phyloP scores from a whole-genome alignment of 2,329 filamentous ascomycete species.

The Akanthomyces uredinophilus region DNA sequence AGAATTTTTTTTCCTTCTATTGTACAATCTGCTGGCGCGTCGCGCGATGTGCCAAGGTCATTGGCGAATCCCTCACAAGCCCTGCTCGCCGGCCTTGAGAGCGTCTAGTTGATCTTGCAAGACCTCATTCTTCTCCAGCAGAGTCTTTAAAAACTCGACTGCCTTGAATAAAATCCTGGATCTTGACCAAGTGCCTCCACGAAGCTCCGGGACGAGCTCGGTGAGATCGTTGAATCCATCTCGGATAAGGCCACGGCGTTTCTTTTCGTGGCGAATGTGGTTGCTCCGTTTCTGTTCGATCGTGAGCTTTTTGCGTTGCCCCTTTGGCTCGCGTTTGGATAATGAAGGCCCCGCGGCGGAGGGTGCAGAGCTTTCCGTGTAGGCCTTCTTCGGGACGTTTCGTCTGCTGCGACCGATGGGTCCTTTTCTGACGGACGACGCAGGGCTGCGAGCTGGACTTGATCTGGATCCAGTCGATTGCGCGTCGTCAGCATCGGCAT shows the following conservation, averaged over 20 bases:
- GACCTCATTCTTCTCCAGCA: slow-evolving; percentile 6
- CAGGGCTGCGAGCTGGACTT: neutral
- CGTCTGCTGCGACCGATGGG: neutral
- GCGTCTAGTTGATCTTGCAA: neutral
- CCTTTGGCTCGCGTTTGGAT: neutral
- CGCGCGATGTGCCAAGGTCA: too few species aligned
- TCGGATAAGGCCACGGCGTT: slow-evolving; percentile 10
- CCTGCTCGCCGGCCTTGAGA: neutral
- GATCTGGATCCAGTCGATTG: neutral
- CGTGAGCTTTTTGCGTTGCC: slow-evolving; percentile 8
- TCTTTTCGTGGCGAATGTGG: slow-evolving; percentile 14
- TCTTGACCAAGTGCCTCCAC: slow-evolving; percentile 10
- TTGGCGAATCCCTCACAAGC: neutral
- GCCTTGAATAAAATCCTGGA: slow-evolving; percentile 10
- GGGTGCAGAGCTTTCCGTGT: neutral
- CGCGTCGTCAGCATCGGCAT: neutral
- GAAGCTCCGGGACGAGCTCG: slow-evolving; percentile 11
- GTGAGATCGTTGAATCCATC: slow-evolving; percentile 12
- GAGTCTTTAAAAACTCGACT: slow-evolving; percentile 1
- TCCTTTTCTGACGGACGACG: neutral
- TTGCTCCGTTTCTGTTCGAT: slow-evolving; percentile 14
- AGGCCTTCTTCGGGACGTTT: neutral
- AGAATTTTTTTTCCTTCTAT: too few species aligned
- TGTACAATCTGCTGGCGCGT: too few species aligned
- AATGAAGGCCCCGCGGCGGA: neutral